Conservation (phyloP, 164 flowering plant species). For the Macadamia tetraphylla region DNA sequence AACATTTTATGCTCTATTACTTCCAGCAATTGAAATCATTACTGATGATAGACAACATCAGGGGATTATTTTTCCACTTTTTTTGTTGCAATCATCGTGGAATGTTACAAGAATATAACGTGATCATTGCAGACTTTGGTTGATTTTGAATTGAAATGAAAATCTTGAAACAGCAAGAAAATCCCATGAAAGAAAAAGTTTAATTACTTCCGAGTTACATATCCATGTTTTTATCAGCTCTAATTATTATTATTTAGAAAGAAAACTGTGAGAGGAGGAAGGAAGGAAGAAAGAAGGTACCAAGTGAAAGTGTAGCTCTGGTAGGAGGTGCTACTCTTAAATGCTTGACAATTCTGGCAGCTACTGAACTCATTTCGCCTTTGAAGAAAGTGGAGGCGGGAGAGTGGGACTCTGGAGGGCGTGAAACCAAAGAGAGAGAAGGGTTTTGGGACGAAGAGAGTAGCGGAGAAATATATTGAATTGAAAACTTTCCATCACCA, state of each 20-base stretch:
- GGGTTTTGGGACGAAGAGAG: too few relatives aligned
- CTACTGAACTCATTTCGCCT: conserved; percentile 6
- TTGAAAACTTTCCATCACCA: too few relatives aligned
- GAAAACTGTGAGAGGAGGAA: too few relatives aligned
- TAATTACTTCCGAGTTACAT: background rate
- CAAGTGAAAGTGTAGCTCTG: conserved; percentile 4
- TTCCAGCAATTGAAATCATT: background rate
- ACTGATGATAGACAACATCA: background rate
- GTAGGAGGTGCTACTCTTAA: background rate
- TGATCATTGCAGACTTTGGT: background rate
- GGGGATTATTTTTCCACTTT: too few relatives aligned
- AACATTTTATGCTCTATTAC: background rate
- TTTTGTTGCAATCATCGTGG: too few relatives aligned
- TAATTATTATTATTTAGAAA: background rate
- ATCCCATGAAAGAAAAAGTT: background rate
- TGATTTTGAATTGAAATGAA: background rate
- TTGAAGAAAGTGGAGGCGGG: background rate
- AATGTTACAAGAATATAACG: too few relatives aligned
- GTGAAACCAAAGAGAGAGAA: too few relatives aligned
- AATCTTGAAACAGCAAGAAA: background rate
- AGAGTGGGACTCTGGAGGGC: background rate
- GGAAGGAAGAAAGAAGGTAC: conserved; percentile 6
- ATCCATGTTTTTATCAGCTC: background rate
- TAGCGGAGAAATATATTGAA: too few relatives aligned
- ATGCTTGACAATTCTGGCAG: conserved; percentile 8